These are phyloP conservation scores for Coccomyxa subellipsoidea DNA, from an alignment of 163 green algal genomes.

Conservation along the genomic window DNA sequence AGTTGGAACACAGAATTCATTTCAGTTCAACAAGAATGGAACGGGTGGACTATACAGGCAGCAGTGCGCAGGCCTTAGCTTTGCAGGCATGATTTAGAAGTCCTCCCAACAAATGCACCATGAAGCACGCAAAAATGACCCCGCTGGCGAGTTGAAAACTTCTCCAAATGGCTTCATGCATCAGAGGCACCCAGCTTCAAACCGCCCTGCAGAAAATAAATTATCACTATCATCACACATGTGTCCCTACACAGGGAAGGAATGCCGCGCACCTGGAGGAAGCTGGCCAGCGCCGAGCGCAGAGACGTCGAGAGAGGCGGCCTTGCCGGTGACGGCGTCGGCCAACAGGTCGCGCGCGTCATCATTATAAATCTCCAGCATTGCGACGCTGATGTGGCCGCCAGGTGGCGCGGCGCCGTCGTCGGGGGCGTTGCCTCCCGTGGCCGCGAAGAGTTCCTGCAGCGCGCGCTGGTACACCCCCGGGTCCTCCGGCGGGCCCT, in stretches of 20 bases:
- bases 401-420: background rate
- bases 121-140: too few relatives aligned
- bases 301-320: constrained; percentile 25
- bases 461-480: constrained; percentile 7
- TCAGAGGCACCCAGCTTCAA: too few relatives aligned
- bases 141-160: too few relatives aligned
- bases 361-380: constrained; percentile 37
- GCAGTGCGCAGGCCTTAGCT: too few relatives aligned
- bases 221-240: too few relatives aligned
- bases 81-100: too few relatives aligned
- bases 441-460: background rate
- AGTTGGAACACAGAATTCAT: too few relatives aligned
- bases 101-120: too few relatives aligned
- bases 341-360: constrained; percentile 32
- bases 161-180: too few relatives aligned
- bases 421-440: background rate
- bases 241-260: background rate
- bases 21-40: too few relatives aligned
- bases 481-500: constrained; percentile 22
- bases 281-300: constrained; percentile 29
- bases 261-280: background rate
- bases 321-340: background rate
- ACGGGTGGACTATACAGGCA: too few relatives aligned
- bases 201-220: too few relatives aligned
- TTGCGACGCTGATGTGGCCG: background rate